Percentiles rank a stretch among this genome's conserved stretches.
Conservation (phyloP, 306 rosid genomes). For the Medicago arabica region DNA sequence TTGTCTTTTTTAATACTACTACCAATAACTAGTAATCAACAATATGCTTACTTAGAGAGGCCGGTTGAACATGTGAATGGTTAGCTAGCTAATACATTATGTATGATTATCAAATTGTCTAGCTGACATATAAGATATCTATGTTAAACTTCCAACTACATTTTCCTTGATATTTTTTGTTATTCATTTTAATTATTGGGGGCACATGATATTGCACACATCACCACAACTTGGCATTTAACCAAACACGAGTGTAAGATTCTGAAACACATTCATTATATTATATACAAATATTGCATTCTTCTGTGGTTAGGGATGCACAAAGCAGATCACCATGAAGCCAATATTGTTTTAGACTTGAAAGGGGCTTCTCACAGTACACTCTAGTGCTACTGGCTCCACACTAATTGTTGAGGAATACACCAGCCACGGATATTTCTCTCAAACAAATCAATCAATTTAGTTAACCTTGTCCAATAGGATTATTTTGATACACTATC, state of each 20-base stretch:
- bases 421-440: conserved; percentile 29
- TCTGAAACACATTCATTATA: conserved; percentile 13
- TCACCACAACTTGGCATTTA: conserved; percentile 33
- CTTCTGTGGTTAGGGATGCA: conserved; percentile 6
- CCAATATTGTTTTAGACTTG: conserved; percentile 25
- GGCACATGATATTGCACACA: conserved; percentile 31
- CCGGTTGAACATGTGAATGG: too few relatives aligned
- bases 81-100: neutral
- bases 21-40: too few relatives aligned
- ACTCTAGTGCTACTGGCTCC: conserved; percentile 27
- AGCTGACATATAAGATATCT: conserved; percentile 5
- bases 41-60: too few relatives aligned
- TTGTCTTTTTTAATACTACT: too few relatives aligned
- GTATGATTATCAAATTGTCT: neutral
- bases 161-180: neutral
- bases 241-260: conserved; percentile 38
- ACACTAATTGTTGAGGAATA: conserved; percentile 21
- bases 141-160: conserved; percentile 14
- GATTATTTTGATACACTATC: neutral
- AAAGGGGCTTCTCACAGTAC: conserved; percentile 33
- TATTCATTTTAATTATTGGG: conserved; percentile 7
- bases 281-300: conserved; percentile 31
- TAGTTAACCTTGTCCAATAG: neutral
- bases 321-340: conserved; percentile 25
- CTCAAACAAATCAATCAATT: conserved; percentile 15